phyloP scores from a whole-genome alignment of 192 early-diverging fungal genomes.

The Coemansia guatemalensis region DNA sequence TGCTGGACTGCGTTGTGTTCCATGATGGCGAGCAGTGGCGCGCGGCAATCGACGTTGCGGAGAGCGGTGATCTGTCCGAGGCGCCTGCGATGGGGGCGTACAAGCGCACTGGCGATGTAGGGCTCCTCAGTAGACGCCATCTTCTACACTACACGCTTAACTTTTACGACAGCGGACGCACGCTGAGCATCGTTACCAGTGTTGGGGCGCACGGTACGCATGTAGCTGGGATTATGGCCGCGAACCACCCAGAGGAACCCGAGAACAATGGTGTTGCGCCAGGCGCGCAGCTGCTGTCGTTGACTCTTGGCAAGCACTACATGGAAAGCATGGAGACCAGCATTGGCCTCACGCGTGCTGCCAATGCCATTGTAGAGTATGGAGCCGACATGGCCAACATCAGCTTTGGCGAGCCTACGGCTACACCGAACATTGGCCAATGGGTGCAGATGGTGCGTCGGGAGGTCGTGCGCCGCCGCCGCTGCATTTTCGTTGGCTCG shows the following conservation, averaged over 20 bases:
- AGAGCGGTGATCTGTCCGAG: constrained; percentile 71
- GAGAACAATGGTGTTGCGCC: constrained; percentile 89
- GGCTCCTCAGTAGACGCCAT: constrained; percentile 72
- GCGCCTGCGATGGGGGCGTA: constrained; percentile 72
- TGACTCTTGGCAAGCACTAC: constrained; percentile 89
- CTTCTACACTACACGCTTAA: constrained; percentile 89
- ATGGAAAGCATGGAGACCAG: constrained; percentile 81
- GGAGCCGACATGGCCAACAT: constrained; percentile 78
- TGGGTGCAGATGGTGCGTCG: constrained; percentile 78
- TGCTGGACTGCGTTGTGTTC: constrained; percentile 82
- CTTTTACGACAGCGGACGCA: constrained; percentile 83
- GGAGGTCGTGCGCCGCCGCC: constrained; percentile 80
- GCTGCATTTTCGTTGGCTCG: constrained; percentile 82
- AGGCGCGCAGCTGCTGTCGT: constrained; percentile 90
- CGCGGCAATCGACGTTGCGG: constrained; percentile 75
- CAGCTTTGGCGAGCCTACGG: constrained; percentile 84
- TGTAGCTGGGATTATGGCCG: constrained; percentile 91
- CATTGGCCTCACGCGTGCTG: constrained; percentile 77
- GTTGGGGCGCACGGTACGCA: constrained; percentile 91
- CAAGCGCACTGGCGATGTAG: constrained; percentile 68
- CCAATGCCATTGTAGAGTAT: constrained; percentile 67
- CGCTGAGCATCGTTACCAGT: constrained; percentile 78
- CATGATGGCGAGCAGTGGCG: constrained; percentile 89
- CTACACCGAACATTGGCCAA: constrained; percentile 70
- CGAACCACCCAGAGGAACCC: constrained; percentile 83